Evolutionary conservation across 495 filamentous ascomycete species (phyloP).

Genomic region (Lineolata rhizophorae): DNA sequence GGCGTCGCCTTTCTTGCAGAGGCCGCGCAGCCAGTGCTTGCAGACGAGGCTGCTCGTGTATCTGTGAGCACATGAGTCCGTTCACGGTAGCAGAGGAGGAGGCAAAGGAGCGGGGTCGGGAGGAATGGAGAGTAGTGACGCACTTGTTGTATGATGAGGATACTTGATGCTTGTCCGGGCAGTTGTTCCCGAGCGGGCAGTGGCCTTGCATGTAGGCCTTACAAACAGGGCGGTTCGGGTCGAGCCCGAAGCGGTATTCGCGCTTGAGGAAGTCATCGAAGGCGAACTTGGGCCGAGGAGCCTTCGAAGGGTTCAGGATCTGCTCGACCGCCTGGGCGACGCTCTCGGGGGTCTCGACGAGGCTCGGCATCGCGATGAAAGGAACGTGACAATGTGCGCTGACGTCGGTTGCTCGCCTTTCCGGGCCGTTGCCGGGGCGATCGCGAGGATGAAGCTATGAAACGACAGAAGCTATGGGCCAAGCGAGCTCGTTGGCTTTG

Average conservation of each 20-base stretch:
- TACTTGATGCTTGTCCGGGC: slow-evolving; percentile 32
- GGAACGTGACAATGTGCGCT: neutral
- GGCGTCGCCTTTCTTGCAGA: slow-evolving; percentile 88
- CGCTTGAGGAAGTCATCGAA: slow-evolving; percentile 20
- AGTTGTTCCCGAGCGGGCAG: slow-evolving; percentile 55
- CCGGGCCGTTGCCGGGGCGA: neutral
- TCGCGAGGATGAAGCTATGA: too few relatives aligned
- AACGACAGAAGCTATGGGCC: too few relatives aligned
- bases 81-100: neutral
- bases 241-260: slow-evolving; percentile 52
- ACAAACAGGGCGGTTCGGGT: slow-evolving; percentile 51
- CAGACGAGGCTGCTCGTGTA: slow-evolving; percentile 47
- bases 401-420: neutral
- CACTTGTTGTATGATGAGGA: slow-evolving; percentile 17
- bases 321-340: slow-evolving; percentile 4
- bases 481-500: too few relatives aligned
- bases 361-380: slow-evolving; percentile 4
- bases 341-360: slow-evolving; percentile 3
- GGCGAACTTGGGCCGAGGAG: slow-evolving; percentile 12
- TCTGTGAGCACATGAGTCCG: slow-evolving; percentile 3
- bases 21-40: slow-evolving; percentile 94
- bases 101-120: neutral
- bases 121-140: slow-evolving; percentile 1
- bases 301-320: slow-evolving; percentile 10
- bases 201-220: slow-evolving; percentile 58